A percentile compares a stretch with the other conserved stretches of the same genome.
These are phyloP conservation scores for Fusarium burgessii DNA, from an alignment of 2,329 filamentous ascomycete species.

Conservation along the genomic window DNA sequence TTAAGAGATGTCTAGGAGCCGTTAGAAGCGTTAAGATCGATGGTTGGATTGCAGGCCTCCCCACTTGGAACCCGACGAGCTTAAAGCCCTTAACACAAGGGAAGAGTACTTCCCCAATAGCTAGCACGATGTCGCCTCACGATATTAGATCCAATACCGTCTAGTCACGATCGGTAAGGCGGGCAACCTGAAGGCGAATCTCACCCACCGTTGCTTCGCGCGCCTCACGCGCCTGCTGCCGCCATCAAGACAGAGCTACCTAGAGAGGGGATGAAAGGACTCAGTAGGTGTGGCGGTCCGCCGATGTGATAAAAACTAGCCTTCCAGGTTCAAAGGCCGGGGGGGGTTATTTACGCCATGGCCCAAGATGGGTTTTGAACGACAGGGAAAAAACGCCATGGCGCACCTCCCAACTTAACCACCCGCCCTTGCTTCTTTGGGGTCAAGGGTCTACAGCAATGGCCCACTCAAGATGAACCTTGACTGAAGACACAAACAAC, in stretches of 20 bases:
- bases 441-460: slow-evolving; percentile 7
- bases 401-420: slow-evolving; percentile 9
- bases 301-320: slow-evolving; percentile 18
- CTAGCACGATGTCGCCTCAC: slow-evolving; percentile 42
- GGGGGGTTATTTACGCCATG: slow-evolving; percentile 10
- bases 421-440: slow-evolving; percentile 22
- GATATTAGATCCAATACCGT: slow-evolving; percentile 31
- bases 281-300: slow-evolving; percentile 14
- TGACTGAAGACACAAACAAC: slow-evolving; percentile 11
- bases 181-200: slow-evolving; percentile 40
- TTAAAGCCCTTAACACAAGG: slow-evolving; percentile 40
- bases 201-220: slow-evolving; percentile 39
- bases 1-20: slow-evolving; percentile 31
- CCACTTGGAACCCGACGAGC: slow-evolving; percentile 39
- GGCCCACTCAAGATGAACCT: slow-evolving; percentile 24
- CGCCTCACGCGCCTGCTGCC: slow-evolving; percentile 44
- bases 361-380: slow-evolving; percentile 15
- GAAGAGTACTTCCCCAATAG: slow-evolving; percentile 39
- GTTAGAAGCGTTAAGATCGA: slow-evolving; percentile 34
- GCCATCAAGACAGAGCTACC: slow-evolving; percentile 12
- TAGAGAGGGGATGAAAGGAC: slow-evolving; percentile 6
- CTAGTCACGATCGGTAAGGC: slow-evolving; percentile 38
- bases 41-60: slow-evolving; percentile 43
- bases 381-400: slow-evolving; percentile 25
- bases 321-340: slow-evolving; percentile 6